phyloP scores from a whole-genome alignment of 345 rosid genomes.

The Citrus unshiu region DNA sequence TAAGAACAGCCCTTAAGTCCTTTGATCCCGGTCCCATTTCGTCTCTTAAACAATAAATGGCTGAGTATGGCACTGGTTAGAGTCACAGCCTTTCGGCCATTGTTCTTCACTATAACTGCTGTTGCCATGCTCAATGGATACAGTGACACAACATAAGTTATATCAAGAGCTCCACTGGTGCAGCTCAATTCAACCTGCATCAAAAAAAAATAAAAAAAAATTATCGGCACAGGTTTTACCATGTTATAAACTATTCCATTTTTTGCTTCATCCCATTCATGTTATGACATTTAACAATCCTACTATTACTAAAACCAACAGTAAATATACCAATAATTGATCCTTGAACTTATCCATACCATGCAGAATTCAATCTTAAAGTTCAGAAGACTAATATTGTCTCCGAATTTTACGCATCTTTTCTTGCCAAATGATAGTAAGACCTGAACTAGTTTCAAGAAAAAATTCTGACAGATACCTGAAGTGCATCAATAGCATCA shows the following conservation, averaged over 20 bases:
- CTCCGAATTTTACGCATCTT: neutral
- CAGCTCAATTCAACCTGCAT: conserved; percentile 75
- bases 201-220: conserved; percentile 1
- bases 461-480: conserved; percentile 37
- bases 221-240: neutral
- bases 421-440: neutral
- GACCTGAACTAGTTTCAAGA: neutral
- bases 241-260: too few relatives aligned
- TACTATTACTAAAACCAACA: neutral
- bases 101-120: conserved; percentile 69
- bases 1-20: conserved; percentile 66
- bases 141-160: conserved; percentile 60
- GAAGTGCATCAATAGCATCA: conserved; percentile 86
- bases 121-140: conserved; percentile 77
- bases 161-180: conserved; percentile 52
- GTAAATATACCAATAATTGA: neutral
- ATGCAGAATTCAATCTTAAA: neutral
- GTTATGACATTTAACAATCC: neutral
- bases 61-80: conserved; percentile 71
- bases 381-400: too few relatives aligned
- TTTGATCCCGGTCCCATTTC: conserved; percentile 54
- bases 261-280: too few relatives aligned
- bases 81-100: conserved; percentile 54
- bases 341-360: neutral
- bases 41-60: conserved; percentile 59